Evolutionary conservation across 768 basidiomycete genomes (phyloP), one percentile per base, ranked within the genome.

Genomic region (Termitomyces sp.): DNA sequence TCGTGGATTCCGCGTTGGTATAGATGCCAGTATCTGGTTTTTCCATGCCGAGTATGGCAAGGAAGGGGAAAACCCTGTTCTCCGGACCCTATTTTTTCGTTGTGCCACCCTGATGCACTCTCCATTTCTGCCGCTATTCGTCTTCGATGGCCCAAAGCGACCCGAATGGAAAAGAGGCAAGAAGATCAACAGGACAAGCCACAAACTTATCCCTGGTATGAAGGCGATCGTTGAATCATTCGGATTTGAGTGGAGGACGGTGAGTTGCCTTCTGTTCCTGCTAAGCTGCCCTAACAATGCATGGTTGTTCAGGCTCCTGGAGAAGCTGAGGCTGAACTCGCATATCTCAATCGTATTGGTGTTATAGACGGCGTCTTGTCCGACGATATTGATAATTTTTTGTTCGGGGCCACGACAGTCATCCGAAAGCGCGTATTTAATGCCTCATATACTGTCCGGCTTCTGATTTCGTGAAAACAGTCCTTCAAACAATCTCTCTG

Each of bases 281-380:
- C 64, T 16, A 63, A 66, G 37, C 59, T 68, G 42, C 58, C 68
- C n/a, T 63, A 59, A 25, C 60, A 69, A 69, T 60, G 66, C 62
- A 17, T 67, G 64, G 25, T 57, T 62, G 49, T 86, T 14, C n/a
- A 55, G 86, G 95, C 93, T 16, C 95, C 95, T 6, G 94, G 92
- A 17, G 95, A 97, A 71, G 95, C 95, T 0, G 95, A 98, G 69
- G 95, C 95, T 0, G 95, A 96, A 66, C 77, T 98, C 2, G 95
- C 95, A 0, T 87, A 90, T 60, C 77, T 98, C 53, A 95, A 93
- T 63, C 76, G 81, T 4, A 82, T 86, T 42, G 92, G 92, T 3
- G 69, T 89, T 52, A 89, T 98, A 55, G 95, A 98, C 66, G 92
- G 87, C 0, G 82, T 97, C 25, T 77, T 95, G 43, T 91, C 95